Evolutionary conservation across 1,139 yeast genomes (phyloP).

Genomic region (Arxiozyma bovina): DNA sequence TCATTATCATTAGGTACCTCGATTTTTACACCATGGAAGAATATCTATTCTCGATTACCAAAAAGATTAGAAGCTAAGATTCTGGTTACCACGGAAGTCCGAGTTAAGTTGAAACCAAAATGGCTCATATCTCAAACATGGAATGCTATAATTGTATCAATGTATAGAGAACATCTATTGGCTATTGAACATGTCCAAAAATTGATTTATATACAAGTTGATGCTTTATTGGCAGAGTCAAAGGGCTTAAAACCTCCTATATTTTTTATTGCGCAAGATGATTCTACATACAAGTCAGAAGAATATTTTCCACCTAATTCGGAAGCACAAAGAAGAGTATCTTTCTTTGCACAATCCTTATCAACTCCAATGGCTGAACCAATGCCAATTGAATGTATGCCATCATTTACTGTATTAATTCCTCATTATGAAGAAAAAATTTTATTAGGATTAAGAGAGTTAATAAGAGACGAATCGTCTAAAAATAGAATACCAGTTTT

Average conservation of each 20-base stretch:
- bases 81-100: conserved; percentile 44
- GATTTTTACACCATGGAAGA: conserved; percentile 80
- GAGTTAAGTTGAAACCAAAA: conserved; percentile 41
- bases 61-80: conserved; percentile 62
- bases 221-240: conserved; percentile 32
- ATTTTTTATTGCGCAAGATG: conserved; percentile 71
- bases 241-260: conserved; percentile 48
- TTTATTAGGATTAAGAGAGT: conserved; percentile 52
- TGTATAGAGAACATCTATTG: conserved; percentile 71
- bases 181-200: conserved; percentile 61
- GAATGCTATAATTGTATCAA: conserved; percentile 68
- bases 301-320: conserved; percentile 53
- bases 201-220: conserved; percentile 47
- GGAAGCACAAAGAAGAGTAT: conserved; percentile 73
- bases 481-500: conserved; percentile 57
- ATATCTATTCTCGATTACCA: conserved; percentile 65
- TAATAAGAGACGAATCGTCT: conserved; percentile 51
- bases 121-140: conserved; percentile 60
- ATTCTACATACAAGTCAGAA: conserved; percentile 57
- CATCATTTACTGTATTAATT: conserved; percentile 71
- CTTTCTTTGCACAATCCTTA: conserved; percentile 81
- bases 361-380: conserved; percentile 74
- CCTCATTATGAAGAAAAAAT: conserved; percentile 83
- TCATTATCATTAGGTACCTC: conserved; percentile 73
- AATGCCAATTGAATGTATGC: conserved; percentile 63